Evolutionary conservation across 2,329 filamentous ascomycete species (phyloP), one percentile per base, ranked within the genome.

Genomic region (Arachnomyces sp.): DNA sequence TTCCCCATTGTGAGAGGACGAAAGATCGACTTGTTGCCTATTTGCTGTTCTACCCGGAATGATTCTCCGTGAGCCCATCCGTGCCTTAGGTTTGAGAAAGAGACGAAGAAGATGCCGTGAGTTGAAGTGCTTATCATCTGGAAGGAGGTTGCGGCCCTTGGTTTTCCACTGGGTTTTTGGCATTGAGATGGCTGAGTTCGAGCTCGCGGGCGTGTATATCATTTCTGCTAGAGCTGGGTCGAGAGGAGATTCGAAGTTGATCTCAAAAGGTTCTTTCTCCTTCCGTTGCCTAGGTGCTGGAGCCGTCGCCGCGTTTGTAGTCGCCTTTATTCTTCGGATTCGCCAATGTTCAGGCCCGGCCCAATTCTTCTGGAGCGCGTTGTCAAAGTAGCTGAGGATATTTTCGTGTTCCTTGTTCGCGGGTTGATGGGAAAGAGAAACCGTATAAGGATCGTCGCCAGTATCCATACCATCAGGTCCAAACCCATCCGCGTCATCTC

Each of bases 331-430:
- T 57, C 88, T 87, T 47, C 86, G 78, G 57, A 98, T 96, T 51
- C 90, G 83, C 92, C 92, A 98, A 64, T 98, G 92, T 61, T 96
- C 92, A n/a, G 92, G 90, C 36, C 88, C 93, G 4, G 84, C 83
- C 90, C 92, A 98, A 56, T 95, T 95, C 74, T 95, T 96, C 59
- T 92, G 86, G 32, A 96, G 68, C 2, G 90, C 89, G 56, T 95
- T 87, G 61, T 98, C 92, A 57, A 98, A 98, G 67, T 96, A 98
- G 56, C 86, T 84, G n/a, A 98, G 74, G 43, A 98, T 95, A 54
- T 95, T 90, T 52, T 96, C 87, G 57, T 95, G 88, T 60, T 83
- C 71, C 32, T 65, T 67, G 44, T 86, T 86, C 37, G 74, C 73
- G 40, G 79, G 78, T 38, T 77, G 73, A 51, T 84, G 83, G 31